Evolutionary conservation across 1,284 basidiomycete genomes (phyloP).

Genomic region (Fomitopsis palustris): DNA sequence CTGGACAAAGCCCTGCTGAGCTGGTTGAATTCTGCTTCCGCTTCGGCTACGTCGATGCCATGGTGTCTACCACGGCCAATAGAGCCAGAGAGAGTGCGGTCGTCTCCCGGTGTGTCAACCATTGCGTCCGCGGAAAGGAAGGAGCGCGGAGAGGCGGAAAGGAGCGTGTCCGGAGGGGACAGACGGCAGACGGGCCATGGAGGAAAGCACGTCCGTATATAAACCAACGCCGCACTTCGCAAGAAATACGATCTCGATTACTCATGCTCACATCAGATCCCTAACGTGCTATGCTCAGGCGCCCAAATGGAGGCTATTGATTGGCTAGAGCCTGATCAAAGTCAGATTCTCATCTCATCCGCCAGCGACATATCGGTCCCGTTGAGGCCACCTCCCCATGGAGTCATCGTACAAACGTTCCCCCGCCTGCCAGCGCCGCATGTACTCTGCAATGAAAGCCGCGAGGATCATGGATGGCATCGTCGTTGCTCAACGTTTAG

Average conservation of each 20-base stretch:
- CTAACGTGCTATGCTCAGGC: neutral
- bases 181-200: neutral
- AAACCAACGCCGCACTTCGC: neutral
- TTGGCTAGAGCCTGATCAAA: neutral
- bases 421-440: too few relatives aligned
- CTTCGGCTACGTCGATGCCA: constrained; percentile 40
- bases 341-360: too few relatives aligned
- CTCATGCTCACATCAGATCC: constrained; percentile 1
- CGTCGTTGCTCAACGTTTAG: too few relatives aligned
- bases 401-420: too few relatives aligned
- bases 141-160: neutral
- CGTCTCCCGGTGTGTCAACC: constrained; percentile 28
- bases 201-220: neutral
- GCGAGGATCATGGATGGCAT: too few relatives aligned
- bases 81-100: constrained; percentile 24
- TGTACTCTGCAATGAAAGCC: too few relatives aligned
- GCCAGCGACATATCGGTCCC: too few relatives aligned
- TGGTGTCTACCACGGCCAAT: constrained; percentile 31
- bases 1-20: constrained; percentile 39
- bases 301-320: neutral
- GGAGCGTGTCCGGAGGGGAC: neutral
- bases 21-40: constrained; percentile 51
- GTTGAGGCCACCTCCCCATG: too few relatives aligned
- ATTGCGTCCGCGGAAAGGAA: constrained; percentile 10
- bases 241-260: neutral